Percentiles rank a stretch among this genome's conserved stretches.
phyloP scores from a whole-genome alignment of 129 eudicot species.

The Escallonia herrerae region DNA sequence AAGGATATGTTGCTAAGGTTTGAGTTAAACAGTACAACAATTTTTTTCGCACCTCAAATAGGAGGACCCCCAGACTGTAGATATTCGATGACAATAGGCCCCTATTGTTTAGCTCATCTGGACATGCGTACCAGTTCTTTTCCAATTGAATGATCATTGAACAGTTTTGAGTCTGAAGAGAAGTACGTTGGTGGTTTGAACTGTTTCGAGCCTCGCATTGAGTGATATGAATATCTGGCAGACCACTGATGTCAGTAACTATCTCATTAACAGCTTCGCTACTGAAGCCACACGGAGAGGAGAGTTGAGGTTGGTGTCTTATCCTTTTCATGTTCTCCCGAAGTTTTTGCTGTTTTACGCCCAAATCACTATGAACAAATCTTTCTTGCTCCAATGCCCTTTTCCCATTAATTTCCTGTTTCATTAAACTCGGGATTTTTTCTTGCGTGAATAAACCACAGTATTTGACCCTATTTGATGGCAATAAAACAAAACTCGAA shows the following conservation, averaged over 20 bases:
- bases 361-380: background rate
- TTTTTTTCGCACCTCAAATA: constrained; percentile 43
- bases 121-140: constrained; percentile 54
- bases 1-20: no score
- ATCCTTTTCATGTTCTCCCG: background rate
- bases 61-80: constrained; percentile 43
- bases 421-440: background rate
- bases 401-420: constrained; percentile 3
- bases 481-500: constrained; percentile 24
- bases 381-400: constrained; percentile 7
- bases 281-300: background rate
- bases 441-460: constrained; percentile 14
- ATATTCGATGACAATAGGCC: constrained; percentile 35
- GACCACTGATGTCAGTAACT: background rate
- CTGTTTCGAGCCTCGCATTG: background rate
- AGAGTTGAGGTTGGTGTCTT: background rate
- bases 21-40: background rate
- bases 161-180: background rate
- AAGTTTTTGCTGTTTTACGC: constrained; percentile 15
- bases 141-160: constrained; percentile 19
- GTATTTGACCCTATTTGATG: constrained; percentile 22
- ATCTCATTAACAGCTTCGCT: background rate
- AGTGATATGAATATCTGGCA: constrained; percentile 1
- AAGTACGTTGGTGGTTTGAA: no score
- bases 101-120: constrained; percentile 21